Evolutionary conservation across 176 grass and related monocot genomes (phyloP), one percentile per base, ranked within the genome.

Genomic region (Rhynchospora tenuis): DNA sequence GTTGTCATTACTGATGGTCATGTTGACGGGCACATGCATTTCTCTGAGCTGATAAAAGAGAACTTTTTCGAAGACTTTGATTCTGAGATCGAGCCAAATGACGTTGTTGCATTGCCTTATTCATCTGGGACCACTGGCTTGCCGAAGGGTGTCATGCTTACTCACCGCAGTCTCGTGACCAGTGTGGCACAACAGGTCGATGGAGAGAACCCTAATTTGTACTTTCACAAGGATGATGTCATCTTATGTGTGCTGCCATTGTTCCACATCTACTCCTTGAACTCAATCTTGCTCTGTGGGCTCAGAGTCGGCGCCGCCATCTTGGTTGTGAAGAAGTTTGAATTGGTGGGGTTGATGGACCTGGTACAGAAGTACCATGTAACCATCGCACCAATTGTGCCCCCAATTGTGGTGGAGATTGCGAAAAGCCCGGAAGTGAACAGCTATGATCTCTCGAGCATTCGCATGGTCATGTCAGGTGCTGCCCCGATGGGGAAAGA

Each of bases 251-350:
- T 98, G 61, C 81, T 98, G 7, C 95, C 95, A 6, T 78, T 98
- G 48, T 98, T 98, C 92, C 95, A 98, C 85, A 98, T 98, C 88
- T 98, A 98, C 92, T 98, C 92, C 8, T 87, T 98, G 24, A 94
- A 98, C 81, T 93, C 95, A 8, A 90, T 98, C 83, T 83, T 98
- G 17, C 95, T 98, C 0, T 91, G 92, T 0, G 92, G 88, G 1
- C 87, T 98, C 1, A 83, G 95, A 8, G 92, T 88, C 4, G 95
- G 95, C 0, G 73, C 82, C 19, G 19, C 92, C 6, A 93, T 98
- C 5, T 70, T 98, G 74, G 86, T 93, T 78, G 86, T 98, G 95
- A 88, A 85, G 81, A 94, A 92, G 88, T 97, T 97, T 58, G 94
- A 94, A 2, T 65, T 88, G 2, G 75, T 56, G 7, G 83, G 86